Evolutionary conservation across 2,329 filamentous ascomycete species (phyloP), one percentile per base, ranked within the genome.

Genomic region (Colletotrichum endophyticum): DNA sequence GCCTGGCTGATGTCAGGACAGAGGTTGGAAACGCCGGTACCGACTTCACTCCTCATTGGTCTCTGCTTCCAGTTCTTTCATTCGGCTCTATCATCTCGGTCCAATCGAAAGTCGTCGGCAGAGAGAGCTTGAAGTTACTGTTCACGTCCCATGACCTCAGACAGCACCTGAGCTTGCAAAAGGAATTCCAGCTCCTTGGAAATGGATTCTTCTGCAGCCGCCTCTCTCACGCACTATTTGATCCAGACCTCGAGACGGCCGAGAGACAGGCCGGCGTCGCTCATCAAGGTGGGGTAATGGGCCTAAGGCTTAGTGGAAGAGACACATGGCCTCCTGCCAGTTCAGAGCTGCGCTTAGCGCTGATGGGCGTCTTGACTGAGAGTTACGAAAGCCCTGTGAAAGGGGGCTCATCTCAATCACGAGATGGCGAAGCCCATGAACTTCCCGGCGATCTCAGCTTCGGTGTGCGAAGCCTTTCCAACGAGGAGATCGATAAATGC

Each of bases 261-360:
- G 95, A 98, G 82, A 90, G 94, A 59, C 91, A 91, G 66, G 87
- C 91, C 22, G 95, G 95, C 5, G 88, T 93, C 36, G 91, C 94
- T 61, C 90, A 93, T 11, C 91, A 91, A 62, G 93, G 95, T 66
- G 91, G 93, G 74, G 87, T 91, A 16, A 96, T 98, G 89, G 96
- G 97, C 1, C 88, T 99, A 56, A 94, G 96, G 56, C 88, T 99
- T 1, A 94, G 94, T n/a, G 92, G 91, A 3, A 91, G 95, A 80
- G 92, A 95, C 72, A 95, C 90, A 36, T 99, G 97, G 97, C 97
- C 97, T 30, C 97, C 97, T 6, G 96, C 96, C 28, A 98, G 95
- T 83, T 98, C 96, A 1, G 97, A 99, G 83, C 87, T 99, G n/a
- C 92, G 96, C 12, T 89, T 99, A 7, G 95, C 95, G 1, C 88